Base-by-base conservation (phyloP, 768 basidiomycete genomes). In the Kwoniella bestiolae region DNA sequence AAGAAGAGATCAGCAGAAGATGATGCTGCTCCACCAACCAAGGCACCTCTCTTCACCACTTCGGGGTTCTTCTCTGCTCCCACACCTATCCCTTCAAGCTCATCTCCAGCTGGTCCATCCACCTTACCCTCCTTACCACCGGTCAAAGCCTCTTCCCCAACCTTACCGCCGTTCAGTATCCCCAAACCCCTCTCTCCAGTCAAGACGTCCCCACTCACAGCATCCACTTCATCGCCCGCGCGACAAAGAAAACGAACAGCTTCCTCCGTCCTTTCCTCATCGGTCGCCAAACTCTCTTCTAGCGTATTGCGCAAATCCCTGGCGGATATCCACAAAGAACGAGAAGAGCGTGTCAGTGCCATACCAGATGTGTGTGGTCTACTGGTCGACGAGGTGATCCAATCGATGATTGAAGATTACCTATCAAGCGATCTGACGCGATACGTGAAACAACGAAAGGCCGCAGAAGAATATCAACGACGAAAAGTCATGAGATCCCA, bases 361-460 rank as follows among this genome's bases (percentile, higher is more conserved):
- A 32, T 67, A n/a, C 69, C 69, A 4, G 52, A 35, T 7, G 14
- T 69, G 14, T 52, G 28, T 8, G 67, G 63, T 41, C 12, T 49
- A 25, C 50, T 78, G 45, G 44, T 78, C 2, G 25, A 57, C 18
- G 66, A 73, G 29, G 66, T 72, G 47, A 56, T 78, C 12, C 38
- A 56, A 7, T 12, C n/a, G 0, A 38, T 74, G 31, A 46, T 75
- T 1, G 32, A 45, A 7, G 57, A 70, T 21, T 18, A 65, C 28
- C 46, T 73, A 2, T 57, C 52, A 3, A 51, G 56, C 2, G 72
- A 73, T 16, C 34, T 73, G 5, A 14, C 5, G 9, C 56, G 59
- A 31, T 25, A 56, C 8, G 50, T 75, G 25, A 68, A 71, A 31
- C 69, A 68, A 31, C 63, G 67, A 44, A 34, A 44, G 7, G 71